Conservation (phyloP, 257 asterid species). For the Cynanchum wilfordii region DNA sequence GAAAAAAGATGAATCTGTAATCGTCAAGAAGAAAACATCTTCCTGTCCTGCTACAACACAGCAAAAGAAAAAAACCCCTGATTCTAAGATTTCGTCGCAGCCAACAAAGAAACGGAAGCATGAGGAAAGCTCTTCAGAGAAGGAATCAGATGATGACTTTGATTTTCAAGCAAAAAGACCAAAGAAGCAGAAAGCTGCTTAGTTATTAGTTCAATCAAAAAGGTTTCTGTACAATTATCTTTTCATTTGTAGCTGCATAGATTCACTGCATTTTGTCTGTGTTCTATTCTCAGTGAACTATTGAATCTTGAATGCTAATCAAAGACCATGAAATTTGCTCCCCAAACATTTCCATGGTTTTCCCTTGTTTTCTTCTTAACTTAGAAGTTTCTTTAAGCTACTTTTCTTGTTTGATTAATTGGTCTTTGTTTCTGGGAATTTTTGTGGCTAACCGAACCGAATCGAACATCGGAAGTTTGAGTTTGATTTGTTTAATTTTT, state of each 20-base stretch:
- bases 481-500: no score
- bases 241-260: not conserved
- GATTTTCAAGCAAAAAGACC: constrained; percentile 13
- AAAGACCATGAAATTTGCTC: not conserved
- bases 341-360: not conserved
- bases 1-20: constrained; percentile 31
- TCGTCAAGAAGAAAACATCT: constrained; percentile 34
- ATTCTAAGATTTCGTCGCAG: constrained; percentile 34
- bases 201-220: not conserved
- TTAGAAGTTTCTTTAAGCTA: no score
- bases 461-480: no score
- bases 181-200: constrained; percentile 45
- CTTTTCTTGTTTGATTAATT: no score
- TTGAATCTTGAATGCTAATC: not conserved
- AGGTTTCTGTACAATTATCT: not conserved
- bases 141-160: constrained; percentile 57
- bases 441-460: no score
- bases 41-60: constrained; percentile 27
- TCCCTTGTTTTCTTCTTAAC: not conserved
- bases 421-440: no score
- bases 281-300: not conserved
- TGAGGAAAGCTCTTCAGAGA: constrained; percentile 36
- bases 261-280: not conserved
- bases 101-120: constrained; percentile 51
- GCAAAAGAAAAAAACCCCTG: constrained; percentile 41